Conservation (phyloP, 2,329 filamentous ascomycete species). For the Cordyceps fumosorosea region DNA sequence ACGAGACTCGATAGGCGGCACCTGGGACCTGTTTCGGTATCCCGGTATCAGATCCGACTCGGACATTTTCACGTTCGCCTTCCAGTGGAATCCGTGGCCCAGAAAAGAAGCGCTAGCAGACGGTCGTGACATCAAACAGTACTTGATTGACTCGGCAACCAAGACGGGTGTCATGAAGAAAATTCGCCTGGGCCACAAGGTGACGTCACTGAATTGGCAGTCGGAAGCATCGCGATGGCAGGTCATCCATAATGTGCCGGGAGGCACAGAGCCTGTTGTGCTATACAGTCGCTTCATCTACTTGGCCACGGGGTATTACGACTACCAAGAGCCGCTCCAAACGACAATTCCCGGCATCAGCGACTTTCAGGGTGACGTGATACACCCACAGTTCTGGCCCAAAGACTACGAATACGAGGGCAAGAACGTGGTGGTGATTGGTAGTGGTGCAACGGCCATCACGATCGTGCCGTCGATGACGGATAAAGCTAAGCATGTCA, state of each 20-base stretch:
- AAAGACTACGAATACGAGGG: conserved; percentile 55
- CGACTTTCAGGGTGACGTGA: conserved; percentile 34
- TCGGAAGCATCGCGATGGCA: conserved; percentile 48
- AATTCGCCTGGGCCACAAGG: conserved; percentile 45
- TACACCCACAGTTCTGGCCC: conserved; percentile 73
- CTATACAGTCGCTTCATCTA: conserved; percentile 45
- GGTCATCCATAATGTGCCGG: conserved; percentile 27
- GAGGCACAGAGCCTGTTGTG: conserved; percentile 17
- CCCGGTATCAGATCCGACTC: conserved; percentile 63
- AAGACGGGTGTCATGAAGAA: conserved; percentile 47
- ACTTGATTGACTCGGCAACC: conserved; percentile 45
- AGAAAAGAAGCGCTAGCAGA: conserved; percentile 44
- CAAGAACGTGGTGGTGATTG: conserved; percentile 61
- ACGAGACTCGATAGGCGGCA: conserved; percentile 62
- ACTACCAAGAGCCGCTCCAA: conserved; percentile 54
- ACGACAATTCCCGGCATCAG: conserved; percentile 38
- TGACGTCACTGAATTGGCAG: conserved; percentile 48
- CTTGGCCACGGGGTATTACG: conserved; percentile 57
- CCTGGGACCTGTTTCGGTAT: conserved; percentile 73
- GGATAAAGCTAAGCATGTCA: conserved; percentile 51
- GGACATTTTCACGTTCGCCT: conserved; percentile 57
- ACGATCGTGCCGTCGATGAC: conserved; percentile 58
- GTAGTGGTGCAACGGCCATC: conserved; percentile 62
- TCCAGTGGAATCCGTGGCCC: conserved; percentile 64
- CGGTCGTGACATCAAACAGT: conserved; percentile 45